Percentiles rank a stretch among this genome's conserved stretches.
These are phyloP conservation scores for Rhizopus microsporus DNA, from an alignment of 371 early-diverging fungal genomes.

Conservation along the genomic window DNA sequence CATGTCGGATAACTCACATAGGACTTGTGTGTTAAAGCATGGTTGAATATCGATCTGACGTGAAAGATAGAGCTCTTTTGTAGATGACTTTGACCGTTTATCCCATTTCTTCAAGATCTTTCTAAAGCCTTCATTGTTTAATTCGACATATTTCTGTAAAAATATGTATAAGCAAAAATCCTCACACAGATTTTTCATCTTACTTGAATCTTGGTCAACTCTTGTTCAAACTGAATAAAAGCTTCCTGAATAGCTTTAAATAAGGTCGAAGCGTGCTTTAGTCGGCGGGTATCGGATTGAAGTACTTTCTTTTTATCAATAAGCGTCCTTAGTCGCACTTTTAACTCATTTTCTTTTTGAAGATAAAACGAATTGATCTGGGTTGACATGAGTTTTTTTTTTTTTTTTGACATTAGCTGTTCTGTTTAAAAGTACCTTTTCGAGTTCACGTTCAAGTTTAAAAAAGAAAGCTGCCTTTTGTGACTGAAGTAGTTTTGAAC, in stretches of 20 bases:
- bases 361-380: conserved; percentile 83
- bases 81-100: conserved; percentile 91
- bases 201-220: conserved; percentile 92
- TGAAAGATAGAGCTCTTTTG: conserved; percentile 93
- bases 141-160: conserved; percentile 89
- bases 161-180: neutral
- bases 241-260: conserved; percentile 81
- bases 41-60: conserved; percentile 95
- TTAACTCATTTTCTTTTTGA: conserved; percentile 77
- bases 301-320: conserved; percentile 82
- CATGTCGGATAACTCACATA: conserved; percentile 85
- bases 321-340: conserved; percentile 74
- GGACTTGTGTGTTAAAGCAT: conserved; percentile 89
- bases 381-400: neutral
- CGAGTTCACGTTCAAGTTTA: conserved; percentile 81
- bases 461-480: conserved; percentile 84
- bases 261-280: conserved; percentile 59
- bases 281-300: conserved; percentile 51
- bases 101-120: conserved; percentile 99
- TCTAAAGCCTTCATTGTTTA: conserved; percentile 93
- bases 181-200: neutral
- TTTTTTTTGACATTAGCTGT: neutral
- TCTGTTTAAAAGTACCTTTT: conserved; percentile 56
- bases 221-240: conserved; percentile 87
- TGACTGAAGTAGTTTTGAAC: conserved; percentile 58